phyloP scores from a whole-genome alignment of 495 filamentous ascomycete species.

The Pseudoneurospora amorphoporcata region DNA sequence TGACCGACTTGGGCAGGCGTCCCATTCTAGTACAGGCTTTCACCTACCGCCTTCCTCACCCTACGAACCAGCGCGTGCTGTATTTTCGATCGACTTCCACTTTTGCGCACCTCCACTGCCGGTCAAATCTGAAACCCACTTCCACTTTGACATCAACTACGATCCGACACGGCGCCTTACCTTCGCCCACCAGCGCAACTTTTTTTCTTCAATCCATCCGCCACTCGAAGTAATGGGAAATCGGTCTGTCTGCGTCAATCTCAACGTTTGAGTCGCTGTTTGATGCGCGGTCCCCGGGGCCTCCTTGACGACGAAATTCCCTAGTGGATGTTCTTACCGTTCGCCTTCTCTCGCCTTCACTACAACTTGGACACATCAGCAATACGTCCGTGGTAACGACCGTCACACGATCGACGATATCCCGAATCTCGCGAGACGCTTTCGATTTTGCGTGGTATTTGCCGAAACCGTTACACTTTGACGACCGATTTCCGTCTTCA shows the following conservation, averaged over 20 bases:
- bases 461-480: neutral
- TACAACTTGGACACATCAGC: neutral
- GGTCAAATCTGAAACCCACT: neutral
- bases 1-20: neutral
- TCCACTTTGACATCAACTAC: neutral
- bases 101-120: neutral
- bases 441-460: neutral
- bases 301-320: neutral
- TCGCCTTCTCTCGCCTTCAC: neutral
- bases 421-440: neutral
- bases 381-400: conserved; percentile 1
- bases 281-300: conserved; percentile 5
- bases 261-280: conserved; percentile 6
- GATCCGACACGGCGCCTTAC: neutral
- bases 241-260: neutral
- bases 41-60: neutral
- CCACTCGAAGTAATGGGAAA: conserved; percentile 8
- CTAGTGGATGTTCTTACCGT: neutral
- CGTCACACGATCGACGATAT: neutral
- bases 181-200: neutral
- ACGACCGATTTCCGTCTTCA: neutral
- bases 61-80: neutral
- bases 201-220: neutral
- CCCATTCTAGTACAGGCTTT: neutral
- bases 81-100: neutral